These are phyloP conservation scores for Meredithiella fracta DNA, from an alignment of 2,329 filamentous ascomycete genomes.

Conservation along the genomic window DNA sequence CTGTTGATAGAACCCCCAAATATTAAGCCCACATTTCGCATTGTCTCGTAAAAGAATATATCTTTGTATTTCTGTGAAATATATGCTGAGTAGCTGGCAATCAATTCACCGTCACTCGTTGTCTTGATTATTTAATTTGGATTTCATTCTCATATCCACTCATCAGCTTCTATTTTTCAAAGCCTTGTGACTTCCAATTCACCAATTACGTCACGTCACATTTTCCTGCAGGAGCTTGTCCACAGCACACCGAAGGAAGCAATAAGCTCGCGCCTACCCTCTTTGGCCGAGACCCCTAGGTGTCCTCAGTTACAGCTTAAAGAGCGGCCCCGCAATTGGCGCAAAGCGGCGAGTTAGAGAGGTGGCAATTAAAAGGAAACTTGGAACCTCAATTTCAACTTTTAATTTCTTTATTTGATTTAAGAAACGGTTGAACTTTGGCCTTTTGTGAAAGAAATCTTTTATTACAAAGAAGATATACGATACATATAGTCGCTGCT, in stretches of 20 bases:
- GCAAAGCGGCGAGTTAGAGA: background rate
- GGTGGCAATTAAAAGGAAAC: background rate
- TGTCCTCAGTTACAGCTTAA: background rate
- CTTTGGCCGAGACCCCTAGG: too few species aligned
- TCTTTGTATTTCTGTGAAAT: background rate
- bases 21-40: too few species aligned
- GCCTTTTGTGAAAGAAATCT: too few species aligned
- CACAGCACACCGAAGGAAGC: background rate
- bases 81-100: too few species aligned
- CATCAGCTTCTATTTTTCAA: background rate
- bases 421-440: too few species aligned
- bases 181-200: background rate
- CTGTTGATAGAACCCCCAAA: too few species aligned
- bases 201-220: background rate
- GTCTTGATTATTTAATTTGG: too few species aligned
- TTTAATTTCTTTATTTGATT: too few species aligned
- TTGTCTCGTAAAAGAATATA: background rate
- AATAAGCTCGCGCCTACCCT: background rate
- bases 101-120: too few species aligned
- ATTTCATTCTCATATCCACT: too few species aligned
- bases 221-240: background rate
- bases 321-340: conserved; percentile 7
- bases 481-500: conserved; percentile 18
- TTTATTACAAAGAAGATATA: background rate
- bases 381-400: too few species aligned